Conservation (phyloP, 352 stramenopile species). For the Globisporangium yorkense region DNA sequence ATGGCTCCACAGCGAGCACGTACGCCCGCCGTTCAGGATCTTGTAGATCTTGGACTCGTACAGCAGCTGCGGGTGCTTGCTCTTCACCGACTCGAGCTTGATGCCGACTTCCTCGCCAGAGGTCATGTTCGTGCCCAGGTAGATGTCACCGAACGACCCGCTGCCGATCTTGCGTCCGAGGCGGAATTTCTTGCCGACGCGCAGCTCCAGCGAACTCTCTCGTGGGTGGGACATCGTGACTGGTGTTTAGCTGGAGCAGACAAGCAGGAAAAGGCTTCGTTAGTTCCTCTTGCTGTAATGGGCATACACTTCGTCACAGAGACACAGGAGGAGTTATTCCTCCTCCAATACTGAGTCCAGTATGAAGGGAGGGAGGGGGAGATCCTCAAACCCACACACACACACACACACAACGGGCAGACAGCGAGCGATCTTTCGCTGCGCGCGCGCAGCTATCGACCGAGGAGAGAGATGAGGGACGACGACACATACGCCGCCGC, state of each 20-base stretch:
- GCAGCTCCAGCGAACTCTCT: conserved; percentile 92
- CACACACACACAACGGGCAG: background rate
- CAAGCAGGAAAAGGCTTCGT: background rate
- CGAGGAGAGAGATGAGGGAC: background rate
- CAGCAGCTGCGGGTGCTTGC: conserved; percentile 97
- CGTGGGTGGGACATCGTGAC: conserved; percentile 47
- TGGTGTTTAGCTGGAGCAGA: conserved; percentile 4
- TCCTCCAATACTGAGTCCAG: background rate
- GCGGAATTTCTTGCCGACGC: conserved; percentile 99
- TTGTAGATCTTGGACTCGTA: conserved; percentile 99
- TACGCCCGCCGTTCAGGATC: conserved; percentile 98
- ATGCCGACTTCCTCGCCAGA: conserved; percentile 98
- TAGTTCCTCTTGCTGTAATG: no score
- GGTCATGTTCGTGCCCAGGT: conserved; percentile 99
- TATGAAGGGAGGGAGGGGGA: background rate
- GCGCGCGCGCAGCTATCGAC: no score
- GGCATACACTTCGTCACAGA: no score
- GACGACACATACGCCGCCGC: no score
- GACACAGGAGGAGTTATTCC: background rate
- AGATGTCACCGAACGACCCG: conserved; percentile 99
- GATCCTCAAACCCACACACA: background rate
- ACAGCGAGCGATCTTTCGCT: background rate
- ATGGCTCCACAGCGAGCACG: conserved; percentile 26
- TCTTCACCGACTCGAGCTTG: conserved; percentile 98
- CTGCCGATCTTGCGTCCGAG: conserved; percentile 98